These are phyloP conservation scores for Chiua virens DNA, from an alignment of 768 basidiomycete species.

Conservation along the genomic window DNA sequence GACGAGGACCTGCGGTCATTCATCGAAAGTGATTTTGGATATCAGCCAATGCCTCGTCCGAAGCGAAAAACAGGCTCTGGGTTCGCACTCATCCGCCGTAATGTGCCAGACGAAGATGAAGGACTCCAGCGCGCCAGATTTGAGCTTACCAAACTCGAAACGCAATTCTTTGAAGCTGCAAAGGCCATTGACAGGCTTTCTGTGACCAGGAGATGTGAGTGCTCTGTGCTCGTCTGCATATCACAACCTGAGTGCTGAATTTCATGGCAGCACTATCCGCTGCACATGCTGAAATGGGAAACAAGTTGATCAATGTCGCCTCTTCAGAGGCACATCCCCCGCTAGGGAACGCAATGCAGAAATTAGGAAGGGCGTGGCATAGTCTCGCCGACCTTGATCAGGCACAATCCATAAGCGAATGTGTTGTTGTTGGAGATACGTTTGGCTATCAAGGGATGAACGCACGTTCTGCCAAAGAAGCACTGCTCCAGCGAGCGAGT, in stretches of 20 bases:
- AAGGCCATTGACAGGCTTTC: slow-evolving; percentile 89
- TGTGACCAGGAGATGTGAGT: slow-evolving; percentile 70
- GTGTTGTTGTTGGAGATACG: slow-evolving; percentile 93
- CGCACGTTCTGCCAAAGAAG: slow-evolving; percentile 95
- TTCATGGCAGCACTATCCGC: slow-evolving; percentile 62
- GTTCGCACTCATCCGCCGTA: slow-evolving; percentile 73
- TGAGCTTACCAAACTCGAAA: slow-evolving; percentile 89
- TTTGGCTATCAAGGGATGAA: slow-evolving; percentile 96
- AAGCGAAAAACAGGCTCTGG: slow-evolving; percentile 71
- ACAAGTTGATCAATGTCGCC: slow-evolving; percentile 84
- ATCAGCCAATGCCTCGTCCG: slow-evolving; percentile 78
- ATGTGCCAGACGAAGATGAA: slow-evolving; percentile 93
- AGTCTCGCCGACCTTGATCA: slow-evolving; percentile 85
- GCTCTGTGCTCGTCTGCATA: neutral
- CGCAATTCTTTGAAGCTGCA: slow-evolving; percentile 89
- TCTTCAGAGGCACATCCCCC: slow-evolving; percentile 87
- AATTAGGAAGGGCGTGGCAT: slow-evolving; percentile 86
- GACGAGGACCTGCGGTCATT: slow-evolving; percentile 96
- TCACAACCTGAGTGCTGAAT: neutral
- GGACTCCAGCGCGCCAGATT: slow-evolving; percentile 87
- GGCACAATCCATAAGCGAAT: slow-evolving; percentile 91
- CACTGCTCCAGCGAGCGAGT: slow-evolving; percentile 82
- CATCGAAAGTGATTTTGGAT: slow-evolving; percentile 97
- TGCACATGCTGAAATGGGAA: slow-evolving; percentile 89
- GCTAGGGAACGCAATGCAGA: slow-evolving; percentile 78